Conservation (phyloP, 208 protist genomes). For the Acanthamoeba lugdunensis region DNA sequence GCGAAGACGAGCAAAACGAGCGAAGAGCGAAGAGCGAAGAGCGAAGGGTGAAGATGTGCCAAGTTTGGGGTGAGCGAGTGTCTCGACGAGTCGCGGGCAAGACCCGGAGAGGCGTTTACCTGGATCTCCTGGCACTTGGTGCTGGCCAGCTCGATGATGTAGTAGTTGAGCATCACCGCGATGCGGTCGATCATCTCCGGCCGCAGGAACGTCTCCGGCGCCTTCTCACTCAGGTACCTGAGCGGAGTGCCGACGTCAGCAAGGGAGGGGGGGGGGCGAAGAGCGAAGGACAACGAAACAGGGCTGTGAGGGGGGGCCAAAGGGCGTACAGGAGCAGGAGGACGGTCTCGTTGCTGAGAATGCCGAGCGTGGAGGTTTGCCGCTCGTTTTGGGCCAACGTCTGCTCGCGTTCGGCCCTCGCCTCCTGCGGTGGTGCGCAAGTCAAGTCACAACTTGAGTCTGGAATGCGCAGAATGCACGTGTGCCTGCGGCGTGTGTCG, state of each 20-base stretch:
- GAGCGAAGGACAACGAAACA: background rate
- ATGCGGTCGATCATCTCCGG: slow-evolving; percentile 85
- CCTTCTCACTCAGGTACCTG: slow-evolving; percentile 54
- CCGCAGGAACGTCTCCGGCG: slow-evolving; percentile 78
- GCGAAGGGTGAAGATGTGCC: background rate
- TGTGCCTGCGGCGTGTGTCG: too few relatives aligned
- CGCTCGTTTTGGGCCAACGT: slow-evolving; percentile 21
- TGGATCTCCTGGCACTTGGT: slow-evolving; percentile 82
- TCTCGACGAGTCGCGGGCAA: background rate
- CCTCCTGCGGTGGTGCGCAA: background rate
- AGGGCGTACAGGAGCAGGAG: slow-evolving; percentile 10
- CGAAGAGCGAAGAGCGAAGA: too few relatives aligned
- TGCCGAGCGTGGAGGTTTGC: slow-evolving; percentile 58
- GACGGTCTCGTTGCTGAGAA: slow-evolving; percentile 63
- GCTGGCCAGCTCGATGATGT: slow-evolving; percentile 80
- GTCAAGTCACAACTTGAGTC: too few relatives aligned
- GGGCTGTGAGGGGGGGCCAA: background rate
- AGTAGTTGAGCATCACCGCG: slow-evolving; percentile 85
- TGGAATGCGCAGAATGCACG: too few relatives aligned
- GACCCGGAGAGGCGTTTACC: background rate
- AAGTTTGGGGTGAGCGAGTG: too few relatives aligned
- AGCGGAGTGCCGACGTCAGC: too few relatives aligned
- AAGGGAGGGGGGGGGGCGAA: background rate
- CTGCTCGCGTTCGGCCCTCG: slow-evolving; percentile 43
- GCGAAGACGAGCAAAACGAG: background rate